phyloP scores from a whole-genome alignment of 257 asterid genomes.

The Ajuga chamaepitys region DNA sequence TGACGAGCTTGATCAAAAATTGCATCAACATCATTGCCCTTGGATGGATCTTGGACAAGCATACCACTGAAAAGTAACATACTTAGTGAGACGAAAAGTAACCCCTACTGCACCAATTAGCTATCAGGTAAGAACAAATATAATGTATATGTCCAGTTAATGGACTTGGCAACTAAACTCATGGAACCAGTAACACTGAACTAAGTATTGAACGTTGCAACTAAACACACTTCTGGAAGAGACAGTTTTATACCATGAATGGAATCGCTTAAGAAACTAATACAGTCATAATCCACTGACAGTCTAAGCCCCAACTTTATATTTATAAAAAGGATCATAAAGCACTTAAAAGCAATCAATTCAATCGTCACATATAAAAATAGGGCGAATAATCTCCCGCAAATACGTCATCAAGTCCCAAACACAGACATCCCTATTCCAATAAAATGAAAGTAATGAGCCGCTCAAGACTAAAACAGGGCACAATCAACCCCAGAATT shows the following conservation, averaged over 20 bases:
- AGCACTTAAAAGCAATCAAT: background rate
- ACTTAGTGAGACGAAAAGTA: background rate
- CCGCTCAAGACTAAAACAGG: background rate
- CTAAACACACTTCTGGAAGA: background rate
- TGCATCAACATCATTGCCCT: slow-evolving; percentile 45
- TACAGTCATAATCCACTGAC: background rate
- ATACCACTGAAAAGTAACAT: slow-evolving; percentile 58
- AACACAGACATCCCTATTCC: background rate
- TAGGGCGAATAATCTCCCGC: background rate
- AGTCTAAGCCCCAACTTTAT: background rate
- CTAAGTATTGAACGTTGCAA: background rate
- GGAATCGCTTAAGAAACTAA: background rate
- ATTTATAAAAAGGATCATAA: background rate
- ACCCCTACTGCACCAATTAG: background rate
- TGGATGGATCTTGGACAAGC: slow-evolving; percentile 64
- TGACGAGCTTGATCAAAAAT: slow-evolving; percentile 62
- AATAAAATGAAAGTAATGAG: background rate
- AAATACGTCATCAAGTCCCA: background rate
- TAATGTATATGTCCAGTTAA: background rate
- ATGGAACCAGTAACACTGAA: background rate
- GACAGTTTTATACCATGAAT: background rate
- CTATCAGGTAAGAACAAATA: background rate
- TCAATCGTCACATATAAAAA: background rate
- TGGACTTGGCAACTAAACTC: background rate
- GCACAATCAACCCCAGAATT: background rate